A percentile compares a stretch with the other conserved stretches of the same genome.
Evolutionary conservation across 2,329 filamentous ascomycete species (phyloP).

Genomic region (Aspergillus nomiae): DNA sequence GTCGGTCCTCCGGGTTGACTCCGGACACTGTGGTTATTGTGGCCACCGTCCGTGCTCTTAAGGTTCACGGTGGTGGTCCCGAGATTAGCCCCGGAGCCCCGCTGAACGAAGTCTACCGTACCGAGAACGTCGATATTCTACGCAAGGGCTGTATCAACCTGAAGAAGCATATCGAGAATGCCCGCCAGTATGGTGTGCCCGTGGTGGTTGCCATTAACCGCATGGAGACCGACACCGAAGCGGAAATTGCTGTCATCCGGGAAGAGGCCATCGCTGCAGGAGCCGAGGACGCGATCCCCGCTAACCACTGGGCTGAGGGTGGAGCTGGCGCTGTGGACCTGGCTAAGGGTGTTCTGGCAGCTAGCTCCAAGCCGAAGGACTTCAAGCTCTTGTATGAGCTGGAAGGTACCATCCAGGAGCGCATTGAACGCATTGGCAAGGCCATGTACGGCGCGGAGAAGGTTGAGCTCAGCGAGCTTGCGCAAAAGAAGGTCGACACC

Average conservation of each 20-base stretch:
- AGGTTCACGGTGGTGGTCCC: constrained; percentile 96
- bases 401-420: constrained; percentile 78
- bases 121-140: constrained; percentile 91
- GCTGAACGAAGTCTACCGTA: constrained; percentile 83
- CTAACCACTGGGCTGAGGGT: constrained; percentile 96
- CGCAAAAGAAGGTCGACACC: constrained; percentile 93
- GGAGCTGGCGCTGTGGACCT: constrained; percentile 87
- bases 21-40: constrained; percentile 95
- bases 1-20: constrained; percentile 85
- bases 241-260: constrained; percentile 83
- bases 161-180: constrained; percentile 92
- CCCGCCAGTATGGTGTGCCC: constrained; percentile 83
- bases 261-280: constrained; percentile 91
- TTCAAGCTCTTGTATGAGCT: constrained; percentile 85
- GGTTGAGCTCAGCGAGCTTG: constrained; percentile 91
- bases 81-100: constrained; percentile 84
- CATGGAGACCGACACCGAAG: constrained; percentile 90
- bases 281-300: constrained; percentile 87
- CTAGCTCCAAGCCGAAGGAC: constrained; percentile 79
- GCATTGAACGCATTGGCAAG: constrained; percentile 86
- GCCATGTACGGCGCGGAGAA: constrained; percentile 91
- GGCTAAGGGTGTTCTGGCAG: constrained; percentile 80
- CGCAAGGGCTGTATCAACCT: constrained; percentile 90
- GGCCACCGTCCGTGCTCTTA: constrained; percentile 90
- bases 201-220: constrained; percentile 98